These are phyloP conservation scores for Polygonum aviculare DNA, from an alignment of 148 eudicot species.

Conservation along the genomic window DNA sequence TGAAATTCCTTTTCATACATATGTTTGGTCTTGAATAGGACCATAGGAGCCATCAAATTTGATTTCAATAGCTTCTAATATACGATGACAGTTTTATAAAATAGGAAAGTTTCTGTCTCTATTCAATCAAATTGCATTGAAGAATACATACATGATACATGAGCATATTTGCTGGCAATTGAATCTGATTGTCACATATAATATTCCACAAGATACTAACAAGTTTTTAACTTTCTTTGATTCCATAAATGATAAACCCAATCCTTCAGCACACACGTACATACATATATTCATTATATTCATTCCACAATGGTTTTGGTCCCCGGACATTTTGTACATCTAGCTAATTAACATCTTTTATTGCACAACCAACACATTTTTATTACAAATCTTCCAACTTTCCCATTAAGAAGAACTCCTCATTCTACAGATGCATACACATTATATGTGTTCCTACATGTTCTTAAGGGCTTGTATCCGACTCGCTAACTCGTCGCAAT, in stretches of 20 bases:
- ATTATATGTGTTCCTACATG: neutral
- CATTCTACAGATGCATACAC: neutral
- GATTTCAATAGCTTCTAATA: neutral
- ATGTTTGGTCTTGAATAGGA: neutral
- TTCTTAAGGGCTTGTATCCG: slow-evolving; percentile 8
- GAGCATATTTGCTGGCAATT: neutral
- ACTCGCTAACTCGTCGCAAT: neutral
- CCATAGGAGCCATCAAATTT: neutral
- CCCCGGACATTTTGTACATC: neutral
- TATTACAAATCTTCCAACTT: neutral
- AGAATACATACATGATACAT: neutral
- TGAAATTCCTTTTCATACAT: too few relatives aligned
- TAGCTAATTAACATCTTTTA: neutral
- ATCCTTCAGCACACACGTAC: neutral
- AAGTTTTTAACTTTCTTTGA: too few relatives aligned
- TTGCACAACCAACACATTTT: too few relatives aligned
- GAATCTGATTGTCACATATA: neutral
- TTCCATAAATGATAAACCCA: neutral
- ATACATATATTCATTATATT: neutral
- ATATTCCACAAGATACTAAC: too few relatives aligned
- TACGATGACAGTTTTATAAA: neutral
- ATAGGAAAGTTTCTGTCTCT: neutral
- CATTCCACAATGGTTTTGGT: neutral
- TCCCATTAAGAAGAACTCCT: neutral
- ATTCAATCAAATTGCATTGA: neutral